Conservation (phyloP, 768 basidiomycete species). For the Tylopilus subfusipes region DNA sequence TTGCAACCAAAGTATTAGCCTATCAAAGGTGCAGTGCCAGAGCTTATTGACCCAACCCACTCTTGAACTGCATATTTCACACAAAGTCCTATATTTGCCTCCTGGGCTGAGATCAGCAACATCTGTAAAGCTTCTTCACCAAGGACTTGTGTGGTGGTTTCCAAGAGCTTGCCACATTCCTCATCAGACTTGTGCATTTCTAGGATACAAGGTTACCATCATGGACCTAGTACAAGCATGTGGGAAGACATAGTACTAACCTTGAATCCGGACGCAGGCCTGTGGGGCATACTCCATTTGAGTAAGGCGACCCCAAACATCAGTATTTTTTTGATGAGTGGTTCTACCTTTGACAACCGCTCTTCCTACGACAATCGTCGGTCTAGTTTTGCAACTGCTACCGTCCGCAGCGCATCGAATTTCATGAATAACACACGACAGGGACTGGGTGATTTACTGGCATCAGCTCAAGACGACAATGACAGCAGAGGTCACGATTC, state of each 20-base stretch:
- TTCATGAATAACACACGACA: slow-evolving; percentile 10
- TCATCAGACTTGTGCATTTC: not conserved
- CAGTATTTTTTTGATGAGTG: too few species aligned
- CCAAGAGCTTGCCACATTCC: not conserved
- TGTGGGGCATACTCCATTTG: too few species aligned
- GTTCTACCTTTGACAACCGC: too few species aligned
- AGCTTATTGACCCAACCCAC: not conserved
- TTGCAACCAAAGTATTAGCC: not conserved
- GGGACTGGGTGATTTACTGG: not conserved
- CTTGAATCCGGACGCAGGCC: too few species aligned
- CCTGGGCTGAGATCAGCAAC: slow-evolving; percentile 6
- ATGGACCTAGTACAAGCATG: too few species aligned
- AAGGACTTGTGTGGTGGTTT: not conserved
- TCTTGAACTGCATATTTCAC: slow-evolving; percentile 2
- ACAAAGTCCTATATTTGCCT: slow-evolving; percentile 4
- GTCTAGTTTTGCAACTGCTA: not conserved
- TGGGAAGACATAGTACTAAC: too few species aligned
- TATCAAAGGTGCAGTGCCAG: not conserved
- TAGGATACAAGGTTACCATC: too few species aligned
- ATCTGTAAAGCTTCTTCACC: not conserved
- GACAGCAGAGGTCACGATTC: not conserved
- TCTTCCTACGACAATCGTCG: too few species aligned
- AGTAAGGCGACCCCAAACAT: too few species aligned
- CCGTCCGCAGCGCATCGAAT: slow-evolving; percentile 2
- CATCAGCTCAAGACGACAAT: not conserved